Percentiles rank a stretch among this genome's conserved stretches.
Evolutionary conservation across 345 rosid species (phyloP).

Genomic region (Durio zibethinus): DNA sequence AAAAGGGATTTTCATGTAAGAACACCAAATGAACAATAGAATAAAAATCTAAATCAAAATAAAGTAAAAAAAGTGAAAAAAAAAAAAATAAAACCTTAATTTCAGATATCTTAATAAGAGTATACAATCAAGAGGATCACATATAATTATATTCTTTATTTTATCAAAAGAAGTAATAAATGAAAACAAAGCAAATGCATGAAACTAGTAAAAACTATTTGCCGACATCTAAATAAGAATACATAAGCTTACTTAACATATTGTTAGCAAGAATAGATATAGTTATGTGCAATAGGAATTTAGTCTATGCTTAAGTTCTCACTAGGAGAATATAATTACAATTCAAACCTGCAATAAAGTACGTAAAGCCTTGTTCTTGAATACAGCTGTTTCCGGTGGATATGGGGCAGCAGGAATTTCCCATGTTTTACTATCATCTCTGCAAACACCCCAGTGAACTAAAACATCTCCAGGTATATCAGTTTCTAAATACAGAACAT

Average conservation of each 20-base stretch:
- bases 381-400: slow-evolving; percentile 68
- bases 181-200: background rate
- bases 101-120: slow-evolving; percentile 1
- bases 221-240: background rate
- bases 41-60: slow-evolving; percentile 6
- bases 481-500: slow-evolving; percentile 61
- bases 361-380: slow-evolving; percentile 81
- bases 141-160: background rate
- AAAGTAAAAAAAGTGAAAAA: background rate
- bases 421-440: slow-evolving; percentile 67
- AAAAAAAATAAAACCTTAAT: background rate
- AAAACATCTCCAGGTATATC: slow-evolving; percentile 79
- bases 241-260: background rate
- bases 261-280: slow-evolving; percentile 5
- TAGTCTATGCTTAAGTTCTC: background rate
- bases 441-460: slow-evolving; percentile 99
- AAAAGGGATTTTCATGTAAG: slow-evolving; percentile 24
- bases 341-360: slow-evolving; percentile 67
- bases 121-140: slow-evolving; percentile 5
- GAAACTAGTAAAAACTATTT: background rate
- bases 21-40: background rate
- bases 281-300: background rate
- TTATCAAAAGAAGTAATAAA: background rate
- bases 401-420: slow-evolving; percentile 74
- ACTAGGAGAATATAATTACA: slow-evolving; percentile 10